Percentiles rank a stretch among this genome's conserved stretches.
Evolutionary conservation across 768 basidiomycete genomes (phyloP).

Genomic region (Hypholoma fasciculare): DNA sequence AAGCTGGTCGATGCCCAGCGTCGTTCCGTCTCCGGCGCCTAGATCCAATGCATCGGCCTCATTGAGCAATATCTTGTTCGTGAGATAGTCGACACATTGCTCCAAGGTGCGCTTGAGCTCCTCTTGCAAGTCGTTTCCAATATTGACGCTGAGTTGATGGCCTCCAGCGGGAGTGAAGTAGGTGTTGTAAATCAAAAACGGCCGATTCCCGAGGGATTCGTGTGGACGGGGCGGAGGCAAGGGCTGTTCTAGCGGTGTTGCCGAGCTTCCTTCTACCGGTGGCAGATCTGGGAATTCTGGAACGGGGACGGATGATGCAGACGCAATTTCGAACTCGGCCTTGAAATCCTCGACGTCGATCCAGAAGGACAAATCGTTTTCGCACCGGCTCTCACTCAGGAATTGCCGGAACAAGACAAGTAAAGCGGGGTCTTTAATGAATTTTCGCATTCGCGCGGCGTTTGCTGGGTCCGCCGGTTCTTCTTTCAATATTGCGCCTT

Average conservation of each 20-base stretch:
- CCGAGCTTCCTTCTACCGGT: slow-evolving; percentile 6
- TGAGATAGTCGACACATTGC: neutral
- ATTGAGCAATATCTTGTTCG: neutral
- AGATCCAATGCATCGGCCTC: neutral
- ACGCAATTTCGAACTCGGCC: slow-evolving; percentile 1
- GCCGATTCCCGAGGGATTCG: slow-evolving; percentile 7
- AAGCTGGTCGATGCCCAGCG: slow-evolving; percentile 3
- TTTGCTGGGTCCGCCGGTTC: neutral
- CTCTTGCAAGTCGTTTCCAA: neutral
- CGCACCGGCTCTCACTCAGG: slow-evolving; percentile 3
- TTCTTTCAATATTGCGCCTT: neutral
- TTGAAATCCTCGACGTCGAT: slow-evolving; percentile 14
- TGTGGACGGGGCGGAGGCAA: neutral
- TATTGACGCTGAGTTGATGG: slow-evolving; percentile 5
- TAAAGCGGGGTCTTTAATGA: slow-evolving; percentile 1
- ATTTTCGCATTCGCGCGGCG: slow-evolving; percentile 9
- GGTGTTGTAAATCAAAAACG: slow-evolving; percentile 13
- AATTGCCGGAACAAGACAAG: slow-evolving; percentile 6
- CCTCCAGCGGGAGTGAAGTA: slow-evolving; percentile 1
- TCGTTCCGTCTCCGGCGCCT: neutral
- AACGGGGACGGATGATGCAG: neutral
- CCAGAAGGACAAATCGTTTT: slow-evolving; percentile 10
- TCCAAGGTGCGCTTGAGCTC: slow-evolving; percentile 1
- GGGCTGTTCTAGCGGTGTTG: neutral
- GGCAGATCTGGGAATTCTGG: neutral